These are phyloP conservation scores for Saxophila tyrrhenica DNA, from an alignment of 495 filamentous ascomycete species.

Conservation along the genomic window DNA sequence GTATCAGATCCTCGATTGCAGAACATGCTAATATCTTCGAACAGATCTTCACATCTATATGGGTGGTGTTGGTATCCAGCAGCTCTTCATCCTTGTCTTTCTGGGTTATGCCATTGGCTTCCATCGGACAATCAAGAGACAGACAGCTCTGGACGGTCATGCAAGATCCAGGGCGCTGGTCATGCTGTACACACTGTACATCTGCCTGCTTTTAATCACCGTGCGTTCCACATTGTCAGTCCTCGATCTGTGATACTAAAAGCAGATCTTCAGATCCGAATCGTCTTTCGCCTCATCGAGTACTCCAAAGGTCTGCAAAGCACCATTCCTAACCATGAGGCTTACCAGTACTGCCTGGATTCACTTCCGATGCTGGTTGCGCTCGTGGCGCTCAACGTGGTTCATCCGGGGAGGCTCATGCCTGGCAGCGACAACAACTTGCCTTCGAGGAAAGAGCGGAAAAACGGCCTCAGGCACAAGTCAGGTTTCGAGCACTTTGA, in stretches of 20 bases:
- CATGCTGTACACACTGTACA: constrained; percentile 7
- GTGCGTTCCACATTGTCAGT: not conserved
- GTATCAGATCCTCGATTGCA: too few relatives aligned
- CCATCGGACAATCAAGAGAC: constrained; percentile 1
- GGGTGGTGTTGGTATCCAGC: constrained; percentile 5
- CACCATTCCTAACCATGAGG: constrained; percentile 6
- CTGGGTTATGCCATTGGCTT: not conserved
- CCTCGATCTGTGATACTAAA: not conserved
- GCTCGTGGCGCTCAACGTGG: constrained; percentile 5
- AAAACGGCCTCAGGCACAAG: not conserved
- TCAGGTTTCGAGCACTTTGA: not conserved
- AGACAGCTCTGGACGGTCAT: not conserved
- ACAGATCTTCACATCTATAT: constrained; percentile 11
- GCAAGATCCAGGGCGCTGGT: not conserved
- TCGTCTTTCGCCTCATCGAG: constrained; percentile 13
- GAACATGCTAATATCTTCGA: not conserved
- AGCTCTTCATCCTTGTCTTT: constrained; percentile 6
- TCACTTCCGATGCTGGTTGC: constrained; percentile 7
- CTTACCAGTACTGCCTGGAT: constrained; percentile 10
- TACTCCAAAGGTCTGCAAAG: constrained; percentile 5
- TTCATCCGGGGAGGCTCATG: constrained; percentile 10
- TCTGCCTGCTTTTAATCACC: constrained; percentile 5
- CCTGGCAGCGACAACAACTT: constrained; percentile 4
- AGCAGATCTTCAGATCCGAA: not conserved
- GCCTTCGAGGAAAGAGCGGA: constrained; percentile 1